A percentile compares a stretch with the other conserved stretches of the same genome.
Evolutionary conservation across 2,329 filamentous ascomycete species (phyloP).

Genomic region (Ceratocystis albifundus): DNA sequence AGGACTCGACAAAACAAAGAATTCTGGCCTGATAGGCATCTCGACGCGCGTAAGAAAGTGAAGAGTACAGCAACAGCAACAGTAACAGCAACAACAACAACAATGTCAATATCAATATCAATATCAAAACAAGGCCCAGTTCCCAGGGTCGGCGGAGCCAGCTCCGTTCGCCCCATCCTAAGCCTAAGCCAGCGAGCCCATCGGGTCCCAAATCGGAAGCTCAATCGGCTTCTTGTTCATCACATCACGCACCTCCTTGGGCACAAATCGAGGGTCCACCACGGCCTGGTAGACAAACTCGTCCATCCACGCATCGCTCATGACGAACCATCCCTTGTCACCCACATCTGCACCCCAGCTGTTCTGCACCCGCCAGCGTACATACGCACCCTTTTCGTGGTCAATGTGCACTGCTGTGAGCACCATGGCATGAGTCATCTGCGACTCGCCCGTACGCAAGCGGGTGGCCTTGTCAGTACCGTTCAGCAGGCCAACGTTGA

Average conservation of each 20-base stretch:
- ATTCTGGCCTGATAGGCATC: too few species aligned
- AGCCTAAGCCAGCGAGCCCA: constrained; percentile 56
- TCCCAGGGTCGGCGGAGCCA: too few species aligned
- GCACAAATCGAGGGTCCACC: constrained; percentile 58
- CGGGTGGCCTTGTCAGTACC: constrained; percentile 66
- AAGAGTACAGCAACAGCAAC: constrained; percentile 27
- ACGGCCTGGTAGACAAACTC: constrained; percentile 80
- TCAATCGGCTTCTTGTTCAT: constrained; percentile 58
- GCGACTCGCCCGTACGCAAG: constrained; percentile 59
- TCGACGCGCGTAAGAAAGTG: constrained; percentile 35
- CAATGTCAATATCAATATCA: not conserved
- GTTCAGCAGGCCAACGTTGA: constrained; percentile 57
- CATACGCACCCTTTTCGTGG: constrained; percentile 46
- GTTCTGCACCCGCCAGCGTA: constrained; percentile 81
- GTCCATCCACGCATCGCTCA: constrained; percentile 71
- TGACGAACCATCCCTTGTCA: constrained; percentile 76
- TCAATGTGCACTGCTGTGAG: constrained; percentile 75
- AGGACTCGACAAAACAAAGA: not conserved
- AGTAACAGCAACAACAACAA: too few species aligned
- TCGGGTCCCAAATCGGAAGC: constrained; percentile 68
- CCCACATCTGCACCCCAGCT: constrained; percentile 63
- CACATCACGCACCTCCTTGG: constrained; percentile 56
- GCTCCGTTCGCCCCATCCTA: not conserved
- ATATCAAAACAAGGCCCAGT: not conserved
- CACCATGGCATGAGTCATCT: constrained; percentile 91